A percentile compares a stretch with the other conserved stretches of the same genome.
phyloP scores from a whole-genome alignment of 306 rosid species.

The Elaeagnus macrophylla region DNA sequence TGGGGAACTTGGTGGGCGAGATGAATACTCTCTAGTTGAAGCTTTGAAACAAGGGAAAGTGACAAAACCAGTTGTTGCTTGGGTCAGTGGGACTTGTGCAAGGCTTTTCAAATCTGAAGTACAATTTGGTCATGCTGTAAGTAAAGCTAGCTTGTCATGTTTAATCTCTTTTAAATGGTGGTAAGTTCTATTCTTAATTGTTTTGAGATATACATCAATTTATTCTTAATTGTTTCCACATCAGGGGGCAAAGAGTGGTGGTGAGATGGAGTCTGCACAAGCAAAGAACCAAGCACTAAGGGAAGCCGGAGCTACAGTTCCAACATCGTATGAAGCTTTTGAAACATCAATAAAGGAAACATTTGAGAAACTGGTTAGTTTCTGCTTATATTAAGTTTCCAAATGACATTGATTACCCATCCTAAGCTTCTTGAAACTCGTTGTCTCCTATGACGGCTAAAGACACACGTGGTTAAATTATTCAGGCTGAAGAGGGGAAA shows the following conservation, averaged over 20 bases:
- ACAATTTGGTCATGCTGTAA: constrained; percentile 99
- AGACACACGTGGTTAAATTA: constrained; percentile 11
- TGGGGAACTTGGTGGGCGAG: constrained; percentile 97
- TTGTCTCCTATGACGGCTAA: background rate
- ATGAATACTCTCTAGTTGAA: constrained; percentile 94
- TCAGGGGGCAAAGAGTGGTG: constrained; percentile 99
- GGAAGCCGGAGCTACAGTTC: constrained; percentile 97
- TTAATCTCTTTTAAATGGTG: constrained; percentile 12
- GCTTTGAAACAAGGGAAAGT: constrained; percentile 93
- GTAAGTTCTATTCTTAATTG: background rate
- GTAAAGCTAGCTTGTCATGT: constrained; percentile 26
- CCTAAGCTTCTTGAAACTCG: background rate
- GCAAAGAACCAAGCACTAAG: constrained; percentile 87
- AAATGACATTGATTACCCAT: constrained; percentile 2
- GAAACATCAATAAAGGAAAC: constrained; percentile 72
- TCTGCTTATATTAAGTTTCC: constrained; percentile 20
- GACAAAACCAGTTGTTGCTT: constrained; percentile 89
- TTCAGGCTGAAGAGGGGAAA: constrained; percentile 62
- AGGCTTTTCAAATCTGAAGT: constrained; percentile 97
- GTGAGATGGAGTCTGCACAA: constrained; percentile 96
- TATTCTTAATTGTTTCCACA: constrained; percentile 12
- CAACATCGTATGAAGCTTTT: constrained; percentile 83
- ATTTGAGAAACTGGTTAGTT: constrained; percentile 73
- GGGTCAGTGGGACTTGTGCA: constrained; percentile 99
- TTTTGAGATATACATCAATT: too few species aligned